These are phyloP conservation scores for Alternaria angustiovoidea DNA, from an alignment of 2,329 filamentous ascomycete species.

Conservation along the genomic window DNA sequence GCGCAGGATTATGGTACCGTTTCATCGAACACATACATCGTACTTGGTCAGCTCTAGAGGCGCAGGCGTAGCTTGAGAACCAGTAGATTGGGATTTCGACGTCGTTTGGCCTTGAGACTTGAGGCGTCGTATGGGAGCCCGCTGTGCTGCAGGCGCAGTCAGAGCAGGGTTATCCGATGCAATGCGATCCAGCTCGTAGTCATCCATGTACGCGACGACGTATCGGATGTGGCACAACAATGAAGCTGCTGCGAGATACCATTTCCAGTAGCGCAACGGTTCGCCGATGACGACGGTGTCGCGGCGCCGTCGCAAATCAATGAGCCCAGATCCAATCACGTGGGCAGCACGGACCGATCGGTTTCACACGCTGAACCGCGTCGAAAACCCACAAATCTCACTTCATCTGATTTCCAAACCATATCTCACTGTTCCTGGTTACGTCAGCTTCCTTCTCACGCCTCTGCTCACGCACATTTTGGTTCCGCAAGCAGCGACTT, in stretches of 20 bases:
- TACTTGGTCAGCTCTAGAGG: constrained; percentile 33
- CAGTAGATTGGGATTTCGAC: constrained; percentile 7
- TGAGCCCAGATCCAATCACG: constrained; percentile 13
- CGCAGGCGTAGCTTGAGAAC: constrained; percentile 1
- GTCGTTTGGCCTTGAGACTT: constrained; percentile 19
- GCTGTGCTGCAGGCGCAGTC: constrained; percentile 31
- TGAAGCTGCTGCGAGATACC: background rate
- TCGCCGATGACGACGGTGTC: constrained; percentile 1
- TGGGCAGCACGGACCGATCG: constrained; percentile 17
- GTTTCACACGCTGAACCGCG: constrained; percentile 14
- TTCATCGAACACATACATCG: constrained; percentile 26
- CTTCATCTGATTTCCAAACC: constrained; percentile 1
- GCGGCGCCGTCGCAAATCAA: constrained; percentile 11
- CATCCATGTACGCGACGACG: constrained; percentile 33
- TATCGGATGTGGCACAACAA: background rate
- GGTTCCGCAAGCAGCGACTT: constrained; percentile 2
- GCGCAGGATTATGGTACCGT: background rate
- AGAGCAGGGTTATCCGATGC: constrained; percentile 40
- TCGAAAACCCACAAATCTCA: constrained; percentile 5
- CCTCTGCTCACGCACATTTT: background rate
- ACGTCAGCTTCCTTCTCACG: background rate
- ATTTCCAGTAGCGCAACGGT: background rate
- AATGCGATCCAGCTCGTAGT: constrained; percentile 37
- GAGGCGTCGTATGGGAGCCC: constrained; percentile 21
- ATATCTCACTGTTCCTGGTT: background rate